phyloP scores from a whole-genome alignment of 768 basidiomycete species.

The Amanita thiersii region DNA sequence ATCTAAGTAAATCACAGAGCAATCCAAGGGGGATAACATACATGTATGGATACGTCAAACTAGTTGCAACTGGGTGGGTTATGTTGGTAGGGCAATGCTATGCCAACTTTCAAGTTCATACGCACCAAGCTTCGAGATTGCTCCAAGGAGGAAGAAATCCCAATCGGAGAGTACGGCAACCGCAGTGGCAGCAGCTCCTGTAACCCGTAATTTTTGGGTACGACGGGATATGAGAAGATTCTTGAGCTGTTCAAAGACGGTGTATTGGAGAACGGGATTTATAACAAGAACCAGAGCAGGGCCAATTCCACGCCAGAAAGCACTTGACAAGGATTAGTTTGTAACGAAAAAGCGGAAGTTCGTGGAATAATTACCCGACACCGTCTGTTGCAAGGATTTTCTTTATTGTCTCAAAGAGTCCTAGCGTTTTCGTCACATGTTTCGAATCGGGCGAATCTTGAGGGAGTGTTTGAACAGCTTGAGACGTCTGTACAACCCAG shows the following conservation, averaged over 20 bases:
- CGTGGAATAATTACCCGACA: slow-evolving; percentile 24
- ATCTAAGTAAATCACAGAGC: not conserved
- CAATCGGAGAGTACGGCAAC: slow-evolving; percentile 61
- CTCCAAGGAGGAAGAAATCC: slow-evolving; percentile 95
- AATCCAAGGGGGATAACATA: slow-evolving; percentile 15
- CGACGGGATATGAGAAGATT: slow-evolving; percentile 66
- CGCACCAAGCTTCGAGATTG: slow-evolving; percentile 81
- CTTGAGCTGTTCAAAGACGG: slow-evolving; percentile 93
- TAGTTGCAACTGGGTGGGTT: slow-evolving; percentile 33
- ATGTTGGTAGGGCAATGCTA: not conserved
- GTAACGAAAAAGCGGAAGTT: not conserved
- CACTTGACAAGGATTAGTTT: slow-evolving; percentile 25
- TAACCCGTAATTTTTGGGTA: slow-evolving; percentile 41
- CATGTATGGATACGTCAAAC: slow-evolving; percentile 43
- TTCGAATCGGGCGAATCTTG: slow-evolving; percentile 21
- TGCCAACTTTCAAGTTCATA: slow-evolving; percentile 5
- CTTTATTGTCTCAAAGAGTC: slow-evolving; percentile 57
- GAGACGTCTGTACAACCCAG: slow-evolving; percentile 94
- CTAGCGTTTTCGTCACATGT: slow-evolving; percentile 38
- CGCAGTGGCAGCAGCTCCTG: slow-evolving; percentile 32
- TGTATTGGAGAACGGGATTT: slow-evolving; percentile 94
- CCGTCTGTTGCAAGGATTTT: slow-evolving; percentile 72
- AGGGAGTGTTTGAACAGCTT: slow-evolving; percentile 59
- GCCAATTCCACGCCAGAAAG: slow-evolving; percentile 89
- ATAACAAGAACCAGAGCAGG: slow-evolving; percentile 90